Evolutionary conservation across 2,329 filamentous ascomycete genomes (phyloP).

Genomic region (Annulohypoxylon truncatum): DNA sequence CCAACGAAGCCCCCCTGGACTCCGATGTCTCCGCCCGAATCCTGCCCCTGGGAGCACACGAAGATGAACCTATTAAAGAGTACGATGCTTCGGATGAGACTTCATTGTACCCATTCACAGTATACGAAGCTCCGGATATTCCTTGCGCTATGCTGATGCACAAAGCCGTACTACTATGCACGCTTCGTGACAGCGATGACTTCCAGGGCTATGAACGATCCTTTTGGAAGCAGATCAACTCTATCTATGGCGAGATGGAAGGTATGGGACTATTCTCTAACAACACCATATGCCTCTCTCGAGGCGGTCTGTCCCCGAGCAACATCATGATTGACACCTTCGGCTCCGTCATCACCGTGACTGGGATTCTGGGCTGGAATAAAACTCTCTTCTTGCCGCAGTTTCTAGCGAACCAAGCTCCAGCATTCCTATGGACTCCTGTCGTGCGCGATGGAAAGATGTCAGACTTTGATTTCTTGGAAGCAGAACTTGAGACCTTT

Average conservation of each 20-base stretch:
- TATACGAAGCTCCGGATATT: neutral
- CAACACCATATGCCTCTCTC: too few relatives aligned
- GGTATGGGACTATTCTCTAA: too few relatives aligned
- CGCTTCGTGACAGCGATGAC: too few relatives aligned
- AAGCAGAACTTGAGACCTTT: neutral
- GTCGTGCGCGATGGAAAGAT: too few relatives aligned
- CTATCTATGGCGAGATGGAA: too few relatives aligned
- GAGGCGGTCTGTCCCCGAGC: too few relatives aligned
- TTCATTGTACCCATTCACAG: neutral
- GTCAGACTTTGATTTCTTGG: neutral
- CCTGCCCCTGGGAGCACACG: neutral
- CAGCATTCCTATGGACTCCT: neutral
- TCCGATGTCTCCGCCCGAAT: neutral
- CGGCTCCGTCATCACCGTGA: too few relatives aligned
- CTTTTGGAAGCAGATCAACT: too few relatives aligned
- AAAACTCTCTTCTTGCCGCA: neutral
- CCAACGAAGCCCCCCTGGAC: neutral
- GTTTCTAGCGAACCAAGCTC: neutral
- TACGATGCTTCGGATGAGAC: neutral
- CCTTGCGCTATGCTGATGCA: neutral
- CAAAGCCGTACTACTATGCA: neutral
- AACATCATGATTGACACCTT: too few relatives aligned
- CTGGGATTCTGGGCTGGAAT: too few relatives aligned
- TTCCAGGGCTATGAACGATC: too few relatives aligned
- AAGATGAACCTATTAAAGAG: neutral